phyloP scores from a whole-genome alignment of 1,139 yeast genomes.

The Spathaspora sp. region DNA sequence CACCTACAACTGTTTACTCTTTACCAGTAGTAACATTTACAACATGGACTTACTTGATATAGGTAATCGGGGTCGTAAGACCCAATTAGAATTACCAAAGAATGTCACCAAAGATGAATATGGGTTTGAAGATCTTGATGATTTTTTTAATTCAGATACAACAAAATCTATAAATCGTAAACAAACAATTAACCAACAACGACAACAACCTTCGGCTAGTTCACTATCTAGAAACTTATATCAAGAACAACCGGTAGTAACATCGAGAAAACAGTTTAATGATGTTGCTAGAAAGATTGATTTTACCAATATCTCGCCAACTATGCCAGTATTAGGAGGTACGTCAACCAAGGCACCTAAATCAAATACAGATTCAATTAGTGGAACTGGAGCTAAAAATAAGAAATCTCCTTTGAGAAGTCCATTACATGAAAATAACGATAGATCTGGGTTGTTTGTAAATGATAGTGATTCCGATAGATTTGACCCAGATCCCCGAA shows the following conservation, averaged over 20 bases:
- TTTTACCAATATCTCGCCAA: slow-evolving; percentile 21
- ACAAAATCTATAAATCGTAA: neutral
- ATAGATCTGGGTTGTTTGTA: neutral
- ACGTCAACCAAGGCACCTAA: neutral
- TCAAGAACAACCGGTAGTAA: neutral
- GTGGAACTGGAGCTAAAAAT: slow-evolving; percentile 11
- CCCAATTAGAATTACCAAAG: slow-evolving; percentile 54
- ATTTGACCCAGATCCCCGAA: slow-evolving; percentile 1
- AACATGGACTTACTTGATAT: slow-evolving; percentile 50
- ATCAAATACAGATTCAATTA: slow-evolving; percentile 14
- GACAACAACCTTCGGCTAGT: neutral
- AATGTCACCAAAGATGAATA: slow-evolving; percentile 60
- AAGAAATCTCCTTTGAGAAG: slow-evolving; percentile 35
- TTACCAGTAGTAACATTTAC: neutral
- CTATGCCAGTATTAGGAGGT: neutral
- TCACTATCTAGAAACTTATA: neutral
- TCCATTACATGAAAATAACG: slow-evolving; percentile 26
- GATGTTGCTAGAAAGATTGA: slow-evolving; percentile 37
- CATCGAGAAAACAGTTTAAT: slow-evolving; percentile 10
- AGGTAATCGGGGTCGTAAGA: slow-evolving; percentile 58
- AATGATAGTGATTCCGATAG: slow-evolving; percentile 3
- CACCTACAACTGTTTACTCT: neutral
- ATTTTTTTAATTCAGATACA: slow-evolving; percentile 55
- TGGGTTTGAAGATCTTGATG: slow-evolving; percentile 80
- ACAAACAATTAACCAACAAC: neutral